Conservation (phyloP, 208 protist species). For the Vickermania ingenoplastis region DNA sequence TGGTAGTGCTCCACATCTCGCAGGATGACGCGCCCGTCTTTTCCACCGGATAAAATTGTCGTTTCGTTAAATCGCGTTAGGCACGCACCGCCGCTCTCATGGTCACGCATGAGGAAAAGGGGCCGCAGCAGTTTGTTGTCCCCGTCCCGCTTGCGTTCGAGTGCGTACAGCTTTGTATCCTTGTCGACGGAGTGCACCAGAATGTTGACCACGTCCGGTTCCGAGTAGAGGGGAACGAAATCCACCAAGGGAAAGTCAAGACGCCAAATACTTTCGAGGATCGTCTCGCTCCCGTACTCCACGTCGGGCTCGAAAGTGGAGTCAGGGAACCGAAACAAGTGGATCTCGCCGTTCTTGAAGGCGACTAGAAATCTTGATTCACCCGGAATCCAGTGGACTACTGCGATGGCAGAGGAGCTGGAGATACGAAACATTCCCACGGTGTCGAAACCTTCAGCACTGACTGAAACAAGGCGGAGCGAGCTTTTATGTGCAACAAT, state of each 20-base stretch:
- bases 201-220: conserved; percentile 49
- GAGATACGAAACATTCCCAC: conserved; percentile 12
- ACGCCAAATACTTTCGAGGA: conserved; percentile 52
- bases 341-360: conserved; percentile 56
- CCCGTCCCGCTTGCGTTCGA: conserved; percentile 50
- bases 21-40: conserved; percentile 47
- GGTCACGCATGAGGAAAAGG: conserved; percentile 61
- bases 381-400: conserved; percentile 23
- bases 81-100: conserved; percentile 50
- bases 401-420: conserved; percentile 13
- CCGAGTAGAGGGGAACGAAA: conserved; percentile 32
- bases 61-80: conserved; percentile 24
- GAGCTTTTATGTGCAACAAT: conserved; percentile 4
- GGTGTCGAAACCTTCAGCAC: not conserved
- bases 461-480: conserved; percentile 10
- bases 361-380: conserved; percentile 28
- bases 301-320: conserved; percentile 8
- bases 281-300: conserved; percentile 16
- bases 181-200: conserved; percentile 72
- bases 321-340: conserved; percentile 27
- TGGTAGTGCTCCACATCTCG: conserved; percentile 67
- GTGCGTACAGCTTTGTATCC: conserved; percentile 73
- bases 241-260: conserved; percentile 68
- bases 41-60: conserved; percentile 46
- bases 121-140: conserved; percentile 52